Evolutionary conservation across 2,329 filamentous ascomycete species (phyloP).

Genomic region (Pseudogymnoascus sp.): DNA sequence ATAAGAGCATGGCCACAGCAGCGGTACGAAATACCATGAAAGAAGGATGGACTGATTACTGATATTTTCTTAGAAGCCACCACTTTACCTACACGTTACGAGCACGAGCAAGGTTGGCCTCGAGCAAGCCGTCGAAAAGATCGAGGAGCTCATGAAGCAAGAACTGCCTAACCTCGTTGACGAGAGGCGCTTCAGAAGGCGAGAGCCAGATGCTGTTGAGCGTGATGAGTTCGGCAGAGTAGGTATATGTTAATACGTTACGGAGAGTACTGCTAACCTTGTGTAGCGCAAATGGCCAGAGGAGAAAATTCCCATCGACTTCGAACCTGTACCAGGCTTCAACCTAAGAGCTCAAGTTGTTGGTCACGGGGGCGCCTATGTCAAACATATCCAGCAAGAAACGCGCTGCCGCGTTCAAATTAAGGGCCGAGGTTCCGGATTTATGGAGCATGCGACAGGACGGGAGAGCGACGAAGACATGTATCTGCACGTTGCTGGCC

Average conservation of each 20-base stretch:
- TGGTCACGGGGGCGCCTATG: constrained; percentile 86
- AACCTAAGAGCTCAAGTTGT: constrained; percentile 95
- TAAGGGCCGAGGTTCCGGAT: constrained; percentile 92
- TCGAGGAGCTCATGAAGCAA: constrained; percentile 92
- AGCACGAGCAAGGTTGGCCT: constrained; percentile 89
- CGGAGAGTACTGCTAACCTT: constrained; percentile 18
- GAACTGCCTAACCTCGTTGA: constrained; percentile 93
- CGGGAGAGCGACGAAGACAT: constrained; percentile 91
- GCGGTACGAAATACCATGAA: constrained; percentile 56
- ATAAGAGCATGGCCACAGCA: constrained; percentile 94
- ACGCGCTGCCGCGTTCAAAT: constrained; percentile 96
- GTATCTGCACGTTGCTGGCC: constrained; percentile 92
- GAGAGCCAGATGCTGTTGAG: constrained; percentile 74
- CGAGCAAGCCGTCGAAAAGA: constrained; percentile 78
- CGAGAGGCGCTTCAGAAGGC: constrained; percentile 81
- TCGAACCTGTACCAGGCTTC: constrained; percentile 90
- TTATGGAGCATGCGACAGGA: constrained; percentile 82
- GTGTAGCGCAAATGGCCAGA: constrained; percentile 95
- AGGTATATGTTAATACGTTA: constrained; percentile 32
- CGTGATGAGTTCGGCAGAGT: constrained; percentile 87
- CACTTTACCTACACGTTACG: constrained; percentile 90
- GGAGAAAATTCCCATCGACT: constrained; percentile 82
- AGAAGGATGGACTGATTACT: constrained; percentile 17
- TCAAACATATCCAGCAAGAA: constrained; percentile 96
- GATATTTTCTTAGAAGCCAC: constrained; percentile 63